Base-by-base conservation (phyloP, 73 alveolate species). In the Paramecium pentaurelia region DNA sequence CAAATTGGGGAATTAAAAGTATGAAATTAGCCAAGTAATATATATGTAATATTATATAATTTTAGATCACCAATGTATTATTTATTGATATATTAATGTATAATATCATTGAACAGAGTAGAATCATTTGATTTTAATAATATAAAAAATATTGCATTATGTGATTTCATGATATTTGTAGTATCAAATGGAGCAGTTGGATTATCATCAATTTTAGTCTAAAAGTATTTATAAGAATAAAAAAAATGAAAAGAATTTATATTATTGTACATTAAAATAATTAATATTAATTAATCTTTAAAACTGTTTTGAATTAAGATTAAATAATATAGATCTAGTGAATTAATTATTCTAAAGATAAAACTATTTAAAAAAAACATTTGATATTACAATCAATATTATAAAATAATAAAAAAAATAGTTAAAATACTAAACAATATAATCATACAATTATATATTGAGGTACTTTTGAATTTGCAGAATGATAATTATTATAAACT, bases 181-280 rank as follows among this genome's bases (percentile, higher is more conserved):
- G 42, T 75, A 12, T 75, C 88, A 9, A 75, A 75, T 36, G 88
- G 88, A 38, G 60, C 88, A 9, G 88, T 42, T 25, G 60, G 88
- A 16, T 38, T 75, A 36, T 42, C 58, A 36, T 36, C 58, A 75
- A 42, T 75, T 38, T 22, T 30, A 37, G 58, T 75, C 8, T 42
- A 75, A 60, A 75, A 42, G 40, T 75, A 75, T 75, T 38, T 75
- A 18, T 36, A 75, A 34, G 88, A 75, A 38, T 75, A 75, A 34
- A 75, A 42, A 42, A 75, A 75, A 75, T 75, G 58, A 75, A 16
- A 37, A 38, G 70, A 12, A 0, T 6, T 75, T 28, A 64, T 64
- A 64, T 22, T 18, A 6, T 18, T n/a, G 70, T 54, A 54, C 70
- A 54, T 54, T 54, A 54, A 54, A 54, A 54, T n/a, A 54, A 18